Conservation (phyloP, 164 flowering plant genomes). For the Piper longum region DNA sequence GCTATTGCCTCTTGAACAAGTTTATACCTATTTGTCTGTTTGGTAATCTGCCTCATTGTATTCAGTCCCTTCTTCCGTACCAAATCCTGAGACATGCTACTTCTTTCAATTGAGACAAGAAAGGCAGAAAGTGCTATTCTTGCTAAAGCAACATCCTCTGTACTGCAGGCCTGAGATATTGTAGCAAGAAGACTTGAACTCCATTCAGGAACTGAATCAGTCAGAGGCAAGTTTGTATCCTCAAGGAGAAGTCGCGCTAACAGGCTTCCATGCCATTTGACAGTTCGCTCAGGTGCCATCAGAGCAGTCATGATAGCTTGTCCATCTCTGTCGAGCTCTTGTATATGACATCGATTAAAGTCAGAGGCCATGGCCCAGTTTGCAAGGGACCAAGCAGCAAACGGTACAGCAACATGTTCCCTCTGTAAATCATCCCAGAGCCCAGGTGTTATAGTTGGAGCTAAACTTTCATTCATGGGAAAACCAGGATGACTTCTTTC, state of each 20-base stretch:
- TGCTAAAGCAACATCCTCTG: conserved; percentile 66
- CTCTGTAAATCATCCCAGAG: conserved; percentile 97
- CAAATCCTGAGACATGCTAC: conserved; percentile 38
- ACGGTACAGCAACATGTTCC: conserved; percentile 94
- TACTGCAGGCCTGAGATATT: conserved; percentile 60
- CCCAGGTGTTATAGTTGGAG: conserved; percentile 71
- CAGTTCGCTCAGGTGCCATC: conserved; percentile 90
- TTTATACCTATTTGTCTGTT: conserved; percentile 37
- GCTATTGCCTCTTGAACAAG: conserved; percentile 69
- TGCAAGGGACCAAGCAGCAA: conserved; percentile 98
- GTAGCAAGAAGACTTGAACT: conserved; percentile 75
- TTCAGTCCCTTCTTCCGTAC: conserved; percentile 77
- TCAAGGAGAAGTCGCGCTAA: conserved; percentile 69
- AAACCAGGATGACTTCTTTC: conserved; percentile 26
- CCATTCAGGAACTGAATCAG: conserved; percentile 87
- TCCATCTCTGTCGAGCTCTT: conserved; percentile 87
- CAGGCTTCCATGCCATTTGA: conserved; percentile 97
- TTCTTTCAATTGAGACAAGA: conserved; percentile 67
- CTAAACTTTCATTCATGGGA: conserved; percentile 17
- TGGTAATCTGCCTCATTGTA: conserved; percentile 65
- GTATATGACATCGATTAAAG: conserved; percentile 64
- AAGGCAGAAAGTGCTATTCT: conserved; percentile 80
- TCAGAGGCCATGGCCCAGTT: conserved; percentile 94
- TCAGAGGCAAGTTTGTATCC: conserved; percentile 57
- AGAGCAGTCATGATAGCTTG: conserved; percentile 80